These are phyloP conservation scores for Ophiocordyceps unilateralis DNA, from an alignment of 2,329 filamentous ascomycete genomes.

Conservation along the genomic window DNA sequence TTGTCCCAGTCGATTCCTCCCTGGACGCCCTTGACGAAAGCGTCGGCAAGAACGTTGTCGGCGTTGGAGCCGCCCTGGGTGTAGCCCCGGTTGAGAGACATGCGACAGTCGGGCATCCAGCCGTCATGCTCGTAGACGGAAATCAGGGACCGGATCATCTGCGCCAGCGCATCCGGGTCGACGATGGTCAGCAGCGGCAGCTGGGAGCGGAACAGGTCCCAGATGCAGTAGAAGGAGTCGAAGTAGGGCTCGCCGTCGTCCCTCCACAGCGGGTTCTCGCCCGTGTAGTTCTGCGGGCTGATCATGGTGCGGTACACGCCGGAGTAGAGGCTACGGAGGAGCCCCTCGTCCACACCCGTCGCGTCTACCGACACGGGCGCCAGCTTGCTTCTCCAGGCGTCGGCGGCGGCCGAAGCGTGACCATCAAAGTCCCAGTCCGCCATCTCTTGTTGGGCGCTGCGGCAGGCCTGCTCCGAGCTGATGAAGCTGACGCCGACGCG, in stretches of 20 bases:
- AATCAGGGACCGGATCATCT: slow-evolving; percentile 53
- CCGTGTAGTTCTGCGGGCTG: slow-evolving; percentile 57
- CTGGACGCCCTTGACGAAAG: slow-evolving; percentile 46
- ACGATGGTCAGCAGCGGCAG: slow-evolving; percentile 52
- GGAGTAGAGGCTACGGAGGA: slow-evolving; percentile 51
- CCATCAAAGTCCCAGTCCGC: slow-evolving; percentile 45
- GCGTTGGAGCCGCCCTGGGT: slow-evolving; percentile 64
- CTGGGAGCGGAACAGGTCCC: slow-evolving; percentile 54
- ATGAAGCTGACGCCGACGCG: slow-evolving; percentile 57
- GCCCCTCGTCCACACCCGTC: slow-evolving; percentile 29
- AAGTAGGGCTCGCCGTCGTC: slow-evolving; percentile 50
- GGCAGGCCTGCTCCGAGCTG: slow-evolving; percentile 46
- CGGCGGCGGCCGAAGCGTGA: slow-evolving; percentile 31
- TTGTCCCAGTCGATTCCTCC: slow-evolving; percentile 46
- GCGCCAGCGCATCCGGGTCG: slow-evolving; percentile 44
- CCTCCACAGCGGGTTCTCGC: slow-evolving; percentile 52
- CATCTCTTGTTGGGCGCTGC: slow-evolving; percentile 52
- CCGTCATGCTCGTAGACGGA: slow-evolving; percentile 55
- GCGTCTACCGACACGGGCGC: slow-evolving; percentile 37
- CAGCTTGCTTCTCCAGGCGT: slow-evolving; percentile 45
- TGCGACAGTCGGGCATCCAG: slow-evolving; percentile 58
- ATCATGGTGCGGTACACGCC: slow-evolving; percentile 59
- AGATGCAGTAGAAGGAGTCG: slow-evolving; percentile 62
- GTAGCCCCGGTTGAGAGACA: slow-evolving; percentile 58
- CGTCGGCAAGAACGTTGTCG: slow-evolving; percentile 51